A percentile compares a stretch with the other conserved stretches of the same genome.
Evolutionary conservation across 306 rosid species (phyloP).

Genomic region (Hippophae tibetana): DNA sequence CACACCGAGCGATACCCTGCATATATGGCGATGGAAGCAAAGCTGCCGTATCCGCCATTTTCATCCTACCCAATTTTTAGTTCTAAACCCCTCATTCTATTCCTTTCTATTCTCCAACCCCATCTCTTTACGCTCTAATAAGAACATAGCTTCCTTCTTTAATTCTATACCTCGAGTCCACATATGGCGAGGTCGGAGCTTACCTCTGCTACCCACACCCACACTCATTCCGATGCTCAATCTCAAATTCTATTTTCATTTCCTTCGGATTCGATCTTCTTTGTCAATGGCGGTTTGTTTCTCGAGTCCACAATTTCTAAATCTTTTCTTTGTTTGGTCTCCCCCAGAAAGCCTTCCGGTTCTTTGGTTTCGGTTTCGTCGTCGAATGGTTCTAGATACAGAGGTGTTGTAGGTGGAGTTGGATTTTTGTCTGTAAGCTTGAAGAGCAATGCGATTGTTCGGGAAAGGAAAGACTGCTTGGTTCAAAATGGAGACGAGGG

Average conservation of each 20-base stretch:
- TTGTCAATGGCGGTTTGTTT: conserved; percentile 52
- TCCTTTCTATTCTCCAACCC: conserved; percentile 13
- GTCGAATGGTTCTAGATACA: conserved; percentile 13
- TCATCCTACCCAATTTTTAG: conserved; percentile 1
- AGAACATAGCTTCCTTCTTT: neutral
- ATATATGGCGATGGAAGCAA: conserved; percentile 24
- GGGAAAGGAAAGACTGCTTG: conserved; percentile 38
- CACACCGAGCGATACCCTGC: neutral
- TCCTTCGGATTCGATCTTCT: conserved; percentile 21
- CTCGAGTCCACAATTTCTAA: conserved; percentile 51
- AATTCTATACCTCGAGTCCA: conserved; percentile 2
- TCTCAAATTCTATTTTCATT: conserved; percentile 20
- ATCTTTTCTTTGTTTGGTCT: conserved; percentile 37
- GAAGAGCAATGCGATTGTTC: conserved; percentile 33
- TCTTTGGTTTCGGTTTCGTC: conserved; percentile 17
- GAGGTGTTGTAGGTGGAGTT: conserved; percentile 9
- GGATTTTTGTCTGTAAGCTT: conserved; percentile 66
- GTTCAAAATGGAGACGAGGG: conserved; percentile 38
- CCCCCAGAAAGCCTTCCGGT: conserved; percentile 13
- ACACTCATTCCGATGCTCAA: conserved; percentile 5
- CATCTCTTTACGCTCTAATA: neutral
- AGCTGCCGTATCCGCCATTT: conserved; percentile 23
- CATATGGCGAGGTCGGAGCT: conserved; percentile 35
- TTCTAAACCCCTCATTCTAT: conserved; percentile 5
- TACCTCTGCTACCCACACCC: conserved; percentile 1